Evolutionary conservation across 345 rosid genomes (phyloP).

Genomic region (Luvunga scandens): DNA sequence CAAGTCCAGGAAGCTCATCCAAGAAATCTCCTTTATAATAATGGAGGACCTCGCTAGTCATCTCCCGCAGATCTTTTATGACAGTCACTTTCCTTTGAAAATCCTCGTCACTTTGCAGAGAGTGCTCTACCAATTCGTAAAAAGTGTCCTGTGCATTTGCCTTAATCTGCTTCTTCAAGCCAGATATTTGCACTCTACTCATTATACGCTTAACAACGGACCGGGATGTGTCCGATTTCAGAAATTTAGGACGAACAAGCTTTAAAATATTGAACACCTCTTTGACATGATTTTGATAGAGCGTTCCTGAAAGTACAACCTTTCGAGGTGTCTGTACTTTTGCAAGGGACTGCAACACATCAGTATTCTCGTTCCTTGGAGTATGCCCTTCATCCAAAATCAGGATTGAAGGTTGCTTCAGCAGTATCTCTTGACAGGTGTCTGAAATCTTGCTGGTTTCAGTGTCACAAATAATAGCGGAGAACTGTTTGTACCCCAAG

Average conservation of each 20-base stretch:
- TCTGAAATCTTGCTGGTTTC: conserved; percentile 26
- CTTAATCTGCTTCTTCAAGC: conserved; percentile 45
- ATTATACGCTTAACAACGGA: conserved; percentile 51
- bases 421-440: conserved; percentile 63
- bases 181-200: conserved; percentile 56
- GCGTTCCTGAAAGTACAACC: conserved; percentile 88
- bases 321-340: conserved; percentile 74
- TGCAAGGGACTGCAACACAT: conserved; percentile 72
- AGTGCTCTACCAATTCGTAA: conserved; percentile 67
- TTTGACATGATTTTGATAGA: conserved; percentile 83
- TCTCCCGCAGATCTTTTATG: conserved; percentile 77
- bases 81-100: conserved; percentile 54
- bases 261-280: conserved; percentile 86
- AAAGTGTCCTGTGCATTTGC: conserved; percentile 45
- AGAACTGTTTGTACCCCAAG: conserved; percentile 85
- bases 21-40: conserved; percentile 87
- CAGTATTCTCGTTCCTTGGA: conserved; percentile 76
- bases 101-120: conserved; percentile 51
- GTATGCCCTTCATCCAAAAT: conserved; percentile 92
- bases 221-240: conserved; percentile 44
- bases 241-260: conserved; percentile 87
- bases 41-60: conserved; percentile 78
- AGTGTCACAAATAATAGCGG: conserved; percentile 63
- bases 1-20: conserved; percentile 83
- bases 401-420: conserved; percentile 65